A percentile compares a stretch with the other conserved stretches of the same genome.
These are phyloP conservation scores for Penicillium goetzii DNA, from an alignment of 495 filamentous ascomycete genomes.

Conservation along the genomic window DNA sequence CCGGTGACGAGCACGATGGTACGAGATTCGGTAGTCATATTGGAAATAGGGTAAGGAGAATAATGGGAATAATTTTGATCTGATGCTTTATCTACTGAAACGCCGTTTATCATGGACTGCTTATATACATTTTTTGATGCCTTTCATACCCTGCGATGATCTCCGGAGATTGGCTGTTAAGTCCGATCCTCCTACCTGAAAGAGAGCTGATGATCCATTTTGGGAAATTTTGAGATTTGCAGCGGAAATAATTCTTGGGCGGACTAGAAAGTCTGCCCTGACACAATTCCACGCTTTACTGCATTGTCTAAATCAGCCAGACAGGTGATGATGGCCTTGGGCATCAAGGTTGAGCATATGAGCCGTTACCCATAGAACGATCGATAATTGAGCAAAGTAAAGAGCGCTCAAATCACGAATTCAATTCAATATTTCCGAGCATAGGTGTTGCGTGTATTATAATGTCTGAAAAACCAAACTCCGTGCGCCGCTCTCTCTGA, in stretches of 20 bases:
- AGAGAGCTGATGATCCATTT: background rate
- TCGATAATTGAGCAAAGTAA: background rate
- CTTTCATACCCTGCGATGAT: background rate
- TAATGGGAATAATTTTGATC: background rate
- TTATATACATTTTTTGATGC: background rate
- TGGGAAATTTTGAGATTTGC: background rate
- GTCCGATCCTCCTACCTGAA: background rate
- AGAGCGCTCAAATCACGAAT: background rate
- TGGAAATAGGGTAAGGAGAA: background rate
- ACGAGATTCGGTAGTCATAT: constrained; percentile 10
- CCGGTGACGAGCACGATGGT: constrained; percentile 49
- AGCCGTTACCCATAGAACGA: too few relatives aligned
- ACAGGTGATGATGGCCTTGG: too few relatives aligned
- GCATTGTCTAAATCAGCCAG: too few relatives aligned
- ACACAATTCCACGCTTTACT: background rate
- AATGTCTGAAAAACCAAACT: background rate
- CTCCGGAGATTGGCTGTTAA: constrained; percentile 4
- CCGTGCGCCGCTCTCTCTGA: background rate
- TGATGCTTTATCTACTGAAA: background rate
- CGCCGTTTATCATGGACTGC: background rate
- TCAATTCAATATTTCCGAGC: background rate
- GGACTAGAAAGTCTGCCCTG: background rate
- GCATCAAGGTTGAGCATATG: too few relatives aligned
- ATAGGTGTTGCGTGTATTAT: background rate
- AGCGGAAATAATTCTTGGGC: background rate